A percentile compares a stretch with the other conserved stretches of the same genome.
phyloP scores from a whole-genome alignment of 2,329 filamentous ascomycete genomes.

The Orbilia brochopaga region DNA sequence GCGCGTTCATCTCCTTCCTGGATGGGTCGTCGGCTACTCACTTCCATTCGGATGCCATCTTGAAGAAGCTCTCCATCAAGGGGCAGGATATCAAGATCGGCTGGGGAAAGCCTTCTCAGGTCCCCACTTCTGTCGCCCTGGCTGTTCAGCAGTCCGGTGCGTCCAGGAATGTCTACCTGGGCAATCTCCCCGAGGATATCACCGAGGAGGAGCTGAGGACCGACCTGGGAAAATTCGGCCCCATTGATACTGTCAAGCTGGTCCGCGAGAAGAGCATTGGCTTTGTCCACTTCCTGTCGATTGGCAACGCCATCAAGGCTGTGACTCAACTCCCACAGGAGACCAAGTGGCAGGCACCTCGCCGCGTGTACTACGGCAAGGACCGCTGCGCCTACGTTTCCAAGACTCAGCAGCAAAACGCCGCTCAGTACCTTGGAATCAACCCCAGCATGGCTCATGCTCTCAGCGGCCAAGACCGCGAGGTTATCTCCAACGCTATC shows the following conservation, averaged over 20 bases:
- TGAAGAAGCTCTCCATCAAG: constrained; percentile 99
- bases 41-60: constrained; percentile 98
- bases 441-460: constrained; percentile 96
- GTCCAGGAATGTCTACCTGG: constrained; percentile 94
- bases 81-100: constrained; percentile 99
- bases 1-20: constrained; percentile 98
- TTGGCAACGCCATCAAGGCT: constrained; percentile 97
- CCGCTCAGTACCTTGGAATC: constrained; percentile 95
- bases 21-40: constrained; percentile 97
- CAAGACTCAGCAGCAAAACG: constrained; percentile 99
- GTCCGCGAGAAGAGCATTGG: constrained; percentile 97
- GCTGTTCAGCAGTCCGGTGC: constrained; percentile 97
- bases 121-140: constrained; percentile 94
- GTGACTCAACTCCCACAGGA: constrained; percentile 96
- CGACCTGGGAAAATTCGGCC: constrained; percentile 92
- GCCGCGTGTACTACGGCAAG: constrained; percentile 97
- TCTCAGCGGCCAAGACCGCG: constrained; percentile 91
- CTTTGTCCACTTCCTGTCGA: constrained; percentile 96
- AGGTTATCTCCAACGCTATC: constrained; percentile 93
- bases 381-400: constrained; percentile 98
- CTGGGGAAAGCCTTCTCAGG: constrained; percentile 98
- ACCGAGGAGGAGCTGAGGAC: constrained; percentile 90
- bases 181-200: constrained; percentile 88
- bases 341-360: constrained; percentile 92
- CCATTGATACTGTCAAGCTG: constrained; percentile 96